Conservation (phyloP, 306 rosid genomes). For the Trichosanthes truncata region DNA sequence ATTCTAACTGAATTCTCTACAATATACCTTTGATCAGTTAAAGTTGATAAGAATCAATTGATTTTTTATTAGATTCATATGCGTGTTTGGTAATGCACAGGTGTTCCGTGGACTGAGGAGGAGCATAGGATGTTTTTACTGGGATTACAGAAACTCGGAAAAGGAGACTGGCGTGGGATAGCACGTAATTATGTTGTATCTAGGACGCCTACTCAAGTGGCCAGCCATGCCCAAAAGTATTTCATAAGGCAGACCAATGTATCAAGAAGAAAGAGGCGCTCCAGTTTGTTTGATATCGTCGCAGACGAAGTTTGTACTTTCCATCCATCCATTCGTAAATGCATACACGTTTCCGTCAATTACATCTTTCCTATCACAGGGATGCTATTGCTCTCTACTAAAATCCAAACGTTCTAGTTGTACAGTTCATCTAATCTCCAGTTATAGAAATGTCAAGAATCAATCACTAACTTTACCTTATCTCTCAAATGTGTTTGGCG, state of each 20-base stretch:
- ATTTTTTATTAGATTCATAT: neutral
- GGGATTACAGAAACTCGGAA: constrained; percentile 92
- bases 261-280: constrained; percentile 88
- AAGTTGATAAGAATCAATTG: neutral
- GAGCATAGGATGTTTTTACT: constrained; percentile 97
- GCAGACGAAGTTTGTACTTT: constrained; percentile 60
- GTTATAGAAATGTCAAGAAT: neutral
- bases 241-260: constrained; percentile 91
- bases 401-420: neutral
- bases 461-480: neutral
- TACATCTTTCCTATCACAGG: neutral
- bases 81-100: constrained; percentile 26
- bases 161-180: constrained; percentile 99
- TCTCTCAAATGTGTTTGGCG: neutral
- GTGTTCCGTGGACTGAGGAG: constrained; percentile 98
- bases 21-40: neutral
- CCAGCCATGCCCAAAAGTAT: constrained; percentile 98
- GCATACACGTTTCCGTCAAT: neutral
- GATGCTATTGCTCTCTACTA: neutral
- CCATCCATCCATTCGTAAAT: neutral
- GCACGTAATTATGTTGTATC: constrained; percentile 87
- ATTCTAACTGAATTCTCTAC: neutral
- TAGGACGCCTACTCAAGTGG: constrained; percentile 98
- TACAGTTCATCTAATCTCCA: neutral
- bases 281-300: constrained; percentile 88